Base-by-base conservation (phyloP, 164 flowering plant genomes). In the Chimonanthus salicifolius region DNA sequence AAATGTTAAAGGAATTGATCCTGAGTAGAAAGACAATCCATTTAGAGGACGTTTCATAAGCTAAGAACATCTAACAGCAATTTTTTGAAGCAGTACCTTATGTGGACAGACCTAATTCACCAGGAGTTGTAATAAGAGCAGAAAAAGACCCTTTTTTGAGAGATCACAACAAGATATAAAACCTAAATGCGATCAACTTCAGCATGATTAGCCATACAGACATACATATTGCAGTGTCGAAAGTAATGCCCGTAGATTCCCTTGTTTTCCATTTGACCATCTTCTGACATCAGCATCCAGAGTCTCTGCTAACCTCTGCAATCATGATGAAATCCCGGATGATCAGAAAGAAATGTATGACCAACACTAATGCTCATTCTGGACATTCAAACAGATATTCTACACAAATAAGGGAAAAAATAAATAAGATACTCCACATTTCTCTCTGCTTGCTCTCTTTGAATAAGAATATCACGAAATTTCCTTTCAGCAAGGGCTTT, bases 211-310 rank as follows among this genome's bases (percentile, higher is more conserved):
- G 18, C 70, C 94, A 75, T 90, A 94, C 98, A 64, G 16, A 66
- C 94, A 74, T 90, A 94, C 99, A 82, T 94, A 94, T 90, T 94
- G 98, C 69, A 94, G 79, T 0, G 99, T 94, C 49, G 98, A 92
- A 51, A 94, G 92, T 84, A 94, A 80, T 58, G 98, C 95, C 20
- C 99, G 92, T 78, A 92, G 79, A 74, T 92, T 94, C 62, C 98
- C 90, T 46, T 87, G 85, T 83, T 92, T 94, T 74, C 99, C 99
- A 71, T 79, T 87, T 54, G 98, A 86, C 99, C 99, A 94, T 74
- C 98, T 86, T 76, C 84, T 92, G 77, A 94, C 86, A 64, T 92
- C 97, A 68, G 90, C 90, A 84, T 92, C 98, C 77, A 94, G 84
- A 78, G 87, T 68, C 79, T 92, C 95, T 7, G 97, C 92, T 46